Conservation (phyloP, 306 rosid species). For the Trifolium dubium region DNA sequence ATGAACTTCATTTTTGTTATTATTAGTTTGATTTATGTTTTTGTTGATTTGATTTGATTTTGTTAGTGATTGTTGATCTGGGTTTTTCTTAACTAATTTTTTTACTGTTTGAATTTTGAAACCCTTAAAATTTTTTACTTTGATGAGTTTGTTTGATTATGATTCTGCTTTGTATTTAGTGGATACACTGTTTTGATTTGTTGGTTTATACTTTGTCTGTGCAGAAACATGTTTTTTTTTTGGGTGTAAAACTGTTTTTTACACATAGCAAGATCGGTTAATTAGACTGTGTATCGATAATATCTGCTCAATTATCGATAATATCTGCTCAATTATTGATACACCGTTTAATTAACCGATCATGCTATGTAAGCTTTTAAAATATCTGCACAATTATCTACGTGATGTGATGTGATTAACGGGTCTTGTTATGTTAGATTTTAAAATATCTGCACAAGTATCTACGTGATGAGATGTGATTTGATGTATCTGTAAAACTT, state of each 20-base stretch:
- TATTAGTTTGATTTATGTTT: constrained; percentile 11
- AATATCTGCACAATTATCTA: too few relatives aligned
- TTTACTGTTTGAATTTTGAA: neutral
- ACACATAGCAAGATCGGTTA: too few relatives aligned
- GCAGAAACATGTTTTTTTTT: neutral
- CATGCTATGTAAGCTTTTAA: too few relatives aligned
- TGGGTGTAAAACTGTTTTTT: too few relatives aligned
- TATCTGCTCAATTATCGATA: too few relatives aligned
- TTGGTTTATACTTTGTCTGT: constrained; percentile 18
- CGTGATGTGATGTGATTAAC: too few relatives aligned
- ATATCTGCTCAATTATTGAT: too few relatives aligned
- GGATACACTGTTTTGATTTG: constrained; percentile 18
- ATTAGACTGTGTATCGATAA: too few relatives aligned
- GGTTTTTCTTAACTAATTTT: neutral
- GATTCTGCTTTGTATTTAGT: constrained; percentile 21
- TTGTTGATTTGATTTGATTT: constrained; percentile 11
- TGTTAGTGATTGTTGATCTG: constrained; percentile 33
- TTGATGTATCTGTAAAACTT: neutral
- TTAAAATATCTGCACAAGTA: neutral
- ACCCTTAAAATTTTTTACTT: neutral
- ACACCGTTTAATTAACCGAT: neutral
- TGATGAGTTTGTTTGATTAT: constrained; percentile 25
- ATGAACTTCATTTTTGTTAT: constrained; percentile 2
- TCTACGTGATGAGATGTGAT: neutral
- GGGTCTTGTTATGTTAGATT: neutral